Conservation (phyloP, 306 rosid genomes). For the Malus orientalis region DNA sequence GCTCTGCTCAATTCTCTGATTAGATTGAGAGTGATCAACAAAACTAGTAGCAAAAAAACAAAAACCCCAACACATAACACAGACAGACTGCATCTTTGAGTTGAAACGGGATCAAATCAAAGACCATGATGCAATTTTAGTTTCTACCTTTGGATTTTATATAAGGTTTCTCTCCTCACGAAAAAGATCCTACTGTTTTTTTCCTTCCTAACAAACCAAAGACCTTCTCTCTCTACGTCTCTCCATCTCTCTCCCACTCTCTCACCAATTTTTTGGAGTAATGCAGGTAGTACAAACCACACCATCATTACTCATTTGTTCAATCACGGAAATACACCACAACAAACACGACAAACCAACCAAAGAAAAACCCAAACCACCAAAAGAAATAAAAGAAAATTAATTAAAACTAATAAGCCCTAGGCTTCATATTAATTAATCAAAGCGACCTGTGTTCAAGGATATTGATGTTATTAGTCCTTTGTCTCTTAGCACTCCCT, state of each 20-base stretch:
- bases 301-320: slow-evolving; percentile 36
- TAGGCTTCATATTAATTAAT: slow-evolving; percentile 2
- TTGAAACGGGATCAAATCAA: slow-evolving; percentile 24
- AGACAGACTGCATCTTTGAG: slow-evolving; percentile 11
- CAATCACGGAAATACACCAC: slow-evolving; percentile 25
- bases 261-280: slow-evolving; percentile 15
- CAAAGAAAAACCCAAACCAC: slow-evolving; percentile 4
- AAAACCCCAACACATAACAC: slow-evolving; percentile 7
- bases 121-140: background rate
- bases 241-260: background rate
- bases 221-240: background rate
- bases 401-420: background rate
- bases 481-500: slow-evolving; percentile 79
- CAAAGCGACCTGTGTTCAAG: slow-evolving; percentile 48
- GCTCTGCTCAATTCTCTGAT: background rate
- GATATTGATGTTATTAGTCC: slow-evolving; percentile 56
- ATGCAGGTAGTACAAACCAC: slow-evolving; percentile 29
- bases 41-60: background rate
- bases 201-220: slow-evolving; percentile 13
- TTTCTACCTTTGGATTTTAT: slow-evolving; percentile 48
- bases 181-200: slow-evolving; percentile 35
- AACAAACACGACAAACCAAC: slow-evolving; percentile 29
- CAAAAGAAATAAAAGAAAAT: background rate
- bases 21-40: background rate
- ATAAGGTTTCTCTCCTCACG: slow-evolving; percentile 43